Conservation (phyloP, 441 rosid species). For the Flueggea neowawraea region DNA sequence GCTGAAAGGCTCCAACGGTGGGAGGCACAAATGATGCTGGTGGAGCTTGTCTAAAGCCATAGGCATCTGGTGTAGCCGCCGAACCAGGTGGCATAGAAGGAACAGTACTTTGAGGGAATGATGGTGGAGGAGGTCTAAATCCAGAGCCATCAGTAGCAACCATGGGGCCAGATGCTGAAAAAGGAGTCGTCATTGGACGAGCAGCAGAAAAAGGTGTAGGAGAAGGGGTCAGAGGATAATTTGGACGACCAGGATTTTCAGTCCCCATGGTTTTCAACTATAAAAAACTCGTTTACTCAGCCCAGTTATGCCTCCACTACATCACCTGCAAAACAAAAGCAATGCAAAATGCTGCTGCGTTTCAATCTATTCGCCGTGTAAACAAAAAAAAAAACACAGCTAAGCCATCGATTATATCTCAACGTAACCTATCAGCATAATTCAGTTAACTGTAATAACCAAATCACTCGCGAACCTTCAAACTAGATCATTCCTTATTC, state of each 20-base stretch:
- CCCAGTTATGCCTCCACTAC: constrained; percentile 31
- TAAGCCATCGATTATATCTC: no score
- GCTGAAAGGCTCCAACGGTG: constrained; percentile 40
- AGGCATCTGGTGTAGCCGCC: constrained; percentile 26
- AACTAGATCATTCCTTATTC: no score
- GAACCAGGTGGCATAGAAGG: constrained; percentile 48
- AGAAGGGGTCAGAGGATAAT: constrained; percentile 50
- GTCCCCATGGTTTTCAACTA: constrained; percentile 53
- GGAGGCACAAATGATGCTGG: constrained; percentile 37
- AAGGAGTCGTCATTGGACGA: constrained; percentile 55
- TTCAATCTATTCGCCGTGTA: no score
- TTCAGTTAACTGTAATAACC: no score
- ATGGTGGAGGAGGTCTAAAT: constrained; percentile 48
- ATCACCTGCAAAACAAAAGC: constrained; percentile 20
- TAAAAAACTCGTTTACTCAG: constrained; percentile 9
- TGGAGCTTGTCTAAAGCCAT: constrained; percentile 50
- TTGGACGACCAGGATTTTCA: constrained; percentile 69
- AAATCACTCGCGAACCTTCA: no score
- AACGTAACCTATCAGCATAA: no score
- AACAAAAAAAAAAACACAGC: no score
- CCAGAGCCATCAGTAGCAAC: constrained; percentile 45
- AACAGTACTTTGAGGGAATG: constrained; percentile 35
- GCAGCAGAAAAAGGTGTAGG: constrained; percentile 62
- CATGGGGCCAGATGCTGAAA: constrained; percentile 54
- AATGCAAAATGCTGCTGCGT: no score